Evolutionary conservation across 2,329 filamentous ascomycete species (phyloP).

Genomic region (Coleophoma cylindrospora): DNA sequence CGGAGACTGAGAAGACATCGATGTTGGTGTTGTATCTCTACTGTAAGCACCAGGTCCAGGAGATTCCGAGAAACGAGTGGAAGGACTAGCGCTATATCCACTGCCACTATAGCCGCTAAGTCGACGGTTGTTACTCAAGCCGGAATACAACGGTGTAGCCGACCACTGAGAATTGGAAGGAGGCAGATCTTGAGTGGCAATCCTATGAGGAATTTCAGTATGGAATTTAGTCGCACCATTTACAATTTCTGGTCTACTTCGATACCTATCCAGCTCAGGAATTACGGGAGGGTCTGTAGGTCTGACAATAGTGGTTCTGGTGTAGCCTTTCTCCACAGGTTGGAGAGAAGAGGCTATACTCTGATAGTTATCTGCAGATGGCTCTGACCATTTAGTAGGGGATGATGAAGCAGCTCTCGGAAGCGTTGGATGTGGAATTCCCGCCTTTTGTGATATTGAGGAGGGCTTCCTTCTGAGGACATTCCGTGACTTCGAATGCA

Average conservation of each 20-base stretch:
- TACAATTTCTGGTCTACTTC: constrained; percentile 36
- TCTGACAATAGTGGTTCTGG: constrained; percentile 21
- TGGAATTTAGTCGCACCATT: constrained; percentile 24
- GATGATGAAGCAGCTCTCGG: constrained; percentile 14
- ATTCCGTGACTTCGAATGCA: constrained; percentile 31
- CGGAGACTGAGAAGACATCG: constrained; percentile 71
- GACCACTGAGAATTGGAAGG: constrained; percentile 63
- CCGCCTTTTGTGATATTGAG: constrained; percentile 34
- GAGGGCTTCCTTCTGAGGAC: constrained; percentile 46
- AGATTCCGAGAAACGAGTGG: constrained; percentile 71
- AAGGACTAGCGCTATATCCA: constrained; percentile 65
- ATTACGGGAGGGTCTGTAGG: constrained; percentile 32
- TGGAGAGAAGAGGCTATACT: constrained; percentile 16
- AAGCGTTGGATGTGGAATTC: constrained; percentile 13
- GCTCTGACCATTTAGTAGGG: constrained; percentile 10
- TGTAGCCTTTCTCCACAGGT: constrained; percentile 30
- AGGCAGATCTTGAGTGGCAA: constrained; percentile 61
- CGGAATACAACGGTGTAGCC: constrained; percentile 29
- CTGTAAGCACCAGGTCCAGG: constrained; percentile 66
- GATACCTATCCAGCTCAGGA: constrained; percentile 59
- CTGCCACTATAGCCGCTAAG: constrained; percentile 30
- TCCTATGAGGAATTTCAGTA: constrained; percentile 46
- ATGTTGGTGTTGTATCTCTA: constrained; percentile 73
- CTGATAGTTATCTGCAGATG: constrained; percentile 11
- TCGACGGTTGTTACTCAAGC: constrained; percentile 36